Conservation (phyloP, 2,329 filamentous ascomycete genomes). For the Alternaria rosae region DNA sequence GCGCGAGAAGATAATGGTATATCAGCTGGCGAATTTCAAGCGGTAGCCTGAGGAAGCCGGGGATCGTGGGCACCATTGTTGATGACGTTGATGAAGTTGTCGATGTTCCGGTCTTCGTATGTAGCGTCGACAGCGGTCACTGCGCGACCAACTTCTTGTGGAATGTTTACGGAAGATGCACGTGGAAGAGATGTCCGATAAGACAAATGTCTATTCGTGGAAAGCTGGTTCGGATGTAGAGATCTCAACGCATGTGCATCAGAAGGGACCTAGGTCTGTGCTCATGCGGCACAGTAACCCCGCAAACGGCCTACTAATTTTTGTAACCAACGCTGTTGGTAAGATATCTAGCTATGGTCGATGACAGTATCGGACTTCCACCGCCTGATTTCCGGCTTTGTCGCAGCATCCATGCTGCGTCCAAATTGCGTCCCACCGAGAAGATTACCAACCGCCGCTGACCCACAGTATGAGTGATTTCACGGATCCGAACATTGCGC, state of each 20-base stretch:
- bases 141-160: neutral
- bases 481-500: neutral
- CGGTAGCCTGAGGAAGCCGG: neutral
- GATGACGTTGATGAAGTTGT: neutral
- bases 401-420: neutral
- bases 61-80: neutral
- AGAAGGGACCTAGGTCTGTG: neutral
- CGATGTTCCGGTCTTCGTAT: neutral
- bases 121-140: neutral
- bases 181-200: neutral
- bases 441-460: neutral
- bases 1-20: neutral
- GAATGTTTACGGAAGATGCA: neutral
- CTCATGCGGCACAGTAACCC: neutral
- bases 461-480: neutral
- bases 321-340: neutral
- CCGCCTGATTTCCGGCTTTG: neutral
- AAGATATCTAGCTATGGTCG: neutral
- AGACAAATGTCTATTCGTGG: neutral
- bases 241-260: neutral
- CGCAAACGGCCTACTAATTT: neutral
- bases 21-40: neutral
- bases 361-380: neutral
- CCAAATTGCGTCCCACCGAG: neutral
- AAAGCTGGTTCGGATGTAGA: neutral